phyloP scores from a whole-genome alignment of 805 yeast species.

The Kodamaea laetipori region DNA sequence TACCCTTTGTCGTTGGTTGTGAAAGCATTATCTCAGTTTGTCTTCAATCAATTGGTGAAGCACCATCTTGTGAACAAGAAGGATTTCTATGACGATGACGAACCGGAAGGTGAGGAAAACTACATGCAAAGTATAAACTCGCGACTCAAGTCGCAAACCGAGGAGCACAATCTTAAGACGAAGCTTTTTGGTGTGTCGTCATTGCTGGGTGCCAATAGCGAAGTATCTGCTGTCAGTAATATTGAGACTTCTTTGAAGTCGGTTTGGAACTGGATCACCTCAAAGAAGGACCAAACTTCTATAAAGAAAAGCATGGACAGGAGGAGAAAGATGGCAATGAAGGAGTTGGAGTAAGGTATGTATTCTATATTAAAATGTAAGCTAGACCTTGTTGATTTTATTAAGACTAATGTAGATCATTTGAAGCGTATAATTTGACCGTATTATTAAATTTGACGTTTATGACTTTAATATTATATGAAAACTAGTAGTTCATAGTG shows the following conservation, averaged over 20 bases:
- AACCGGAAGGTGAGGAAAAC: slow-evolving; percentile 25
- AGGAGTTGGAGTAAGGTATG: slow-evolving; percentile 34
- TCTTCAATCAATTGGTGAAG: slow-evolving; percentile 25
- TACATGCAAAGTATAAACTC: slow-evolving; percentile 13
- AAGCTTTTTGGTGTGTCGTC: slow-evolving; percentile 43
- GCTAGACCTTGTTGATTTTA: background rate
- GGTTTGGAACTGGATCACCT: slow-evolving; percentile 29
- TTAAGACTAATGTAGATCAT: no score
- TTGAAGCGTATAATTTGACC: no score
- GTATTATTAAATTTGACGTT: no score
- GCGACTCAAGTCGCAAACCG: slow-evolving; percentile 16
- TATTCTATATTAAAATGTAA: background rate
- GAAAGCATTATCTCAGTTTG: slow-evolving; percentile 17
- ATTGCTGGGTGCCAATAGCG: slow-evolving; percentile 39
- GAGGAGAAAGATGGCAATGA: slow-evolving; percentile 43
- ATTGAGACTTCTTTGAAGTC: slow-evolving; percentile 25
- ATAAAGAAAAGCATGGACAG: slow-evolving; percentile 38
- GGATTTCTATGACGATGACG: slow-evolving; percentile 24
- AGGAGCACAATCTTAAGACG: slow-evolving; percentile 37
- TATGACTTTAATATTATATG: no score
- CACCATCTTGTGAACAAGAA: slow-evolving; percentile 25
- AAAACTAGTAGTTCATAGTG: no score
- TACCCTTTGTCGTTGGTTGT: slow-evolving; percentile 36
- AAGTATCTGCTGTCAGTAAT: slow-evolving; percentile 33
- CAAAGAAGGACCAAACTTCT: slow-evolving; percentile 12